Evolutionary conservation across 1,284 basidiomycete genomes (phyloP), one percentile per base, ranked within the genome.

Genomic region (Moesziomyces sp.): DNA sequence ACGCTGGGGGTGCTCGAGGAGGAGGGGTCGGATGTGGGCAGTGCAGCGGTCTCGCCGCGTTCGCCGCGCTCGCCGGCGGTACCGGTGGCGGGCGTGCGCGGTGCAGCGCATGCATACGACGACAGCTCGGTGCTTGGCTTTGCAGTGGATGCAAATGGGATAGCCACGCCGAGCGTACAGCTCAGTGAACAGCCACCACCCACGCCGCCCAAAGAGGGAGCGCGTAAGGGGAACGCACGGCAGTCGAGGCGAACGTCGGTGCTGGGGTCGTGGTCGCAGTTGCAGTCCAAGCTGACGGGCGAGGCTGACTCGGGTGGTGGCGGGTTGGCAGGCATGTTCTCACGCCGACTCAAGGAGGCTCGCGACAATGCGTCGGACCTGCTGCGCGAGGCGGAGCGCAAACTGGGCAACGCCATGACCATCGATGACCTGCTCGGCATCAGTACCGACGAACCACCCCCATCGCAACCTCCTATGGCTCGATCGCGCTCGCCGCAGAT

Each of bases 401-500:
- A 70, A 19, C 46, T 74, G 11, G 72, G 72, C 21, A 69, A 62
- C 23, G 72, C 72, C 11, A 66, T 74, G 67, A 67, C 63, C 21
- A 58, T 74, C 16, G 72, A 74, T 16, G 72, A 74, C 2, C 46
- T 74, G 3, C 43, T 74, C 1, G 50, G 53, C 28, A 9, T 50
- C 53, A 34, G 42, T 10, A 38, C 34, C 19, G 9, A 16, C 18
- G n/a, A 10, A 28, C 5, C 48, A 19, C 8, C 48, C 7, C 8
- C 18, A 6, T 3, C 19, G 24, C 26, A 18, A 28, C 11, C 48
- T 9, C 10, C 35, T 1, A 35, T 35, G 35, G 35, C 35, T 3
- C 35, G 3, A 10, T 14, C 58, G 7, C 16, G 13, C 13, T 49
- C 53, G 13, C 67, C 67, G 21, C 18, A 28, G 21, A 71, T 71